These are phyloP conservation scores for Daldinia loculata DNA, from an alignment of 495 filamentous ascomycete genomes.

Conservation along the genomic window DNA sequence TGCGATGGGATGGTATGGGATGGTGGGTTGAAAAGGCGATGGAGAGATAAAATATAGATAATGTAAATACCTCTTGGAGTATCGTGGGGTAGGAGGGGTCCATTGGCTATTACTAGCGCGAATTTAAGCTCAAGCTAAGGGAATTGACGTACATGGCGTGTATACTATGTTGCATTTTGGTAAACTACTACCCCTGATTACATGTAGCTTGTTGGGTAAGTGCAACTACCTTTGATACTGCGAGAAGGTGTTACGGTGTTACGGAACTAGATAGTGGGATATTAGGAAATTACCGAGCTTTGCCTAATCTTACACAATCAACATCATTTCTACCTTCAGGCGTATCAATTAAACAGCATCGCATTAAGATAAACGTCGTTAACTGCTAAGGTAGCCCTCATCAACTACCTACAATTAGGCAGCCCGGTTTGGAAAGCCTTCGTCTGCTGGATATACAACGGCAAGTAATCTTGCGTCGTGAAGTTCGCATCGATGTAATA, in stretches of 20 bases:
- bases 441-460: conserved; percentile 55
- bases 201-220: too few relatives aligned
- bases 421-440: conserved; percentile 55
- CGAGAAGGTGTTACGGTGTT: too few relatives aligned
- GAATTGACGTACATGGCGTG: not conserved
- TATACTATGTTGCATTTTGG: too few relatives aligned
- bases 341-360: too few relatives aligned
- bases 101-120: not conserved
- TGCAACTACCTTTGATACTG: too few relatives aligned
- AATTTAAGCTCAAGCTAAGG: not conserved
- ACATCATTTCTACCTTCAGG: too few relatives aligned
- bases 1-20: not conserved
- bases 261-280: too few relatives aligned
- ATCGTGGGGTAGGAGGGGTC: not conserved
- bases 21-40: not conserved
- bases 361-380: too few relatives aligned
- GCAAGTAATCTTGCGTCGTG: conserved; percentile 59
- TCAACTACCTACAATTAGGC: conserved; percentile 51
- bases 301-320: too few relatives aligned
- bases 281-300: too few relatives aligned
- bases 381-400: not conserved
- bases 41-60: not conserved
- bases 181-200: too few relatives aligned
- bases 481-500: conserved; percentile 56
- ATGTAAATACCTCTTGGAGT: too few relatives aligned